These are phyloP conservation scores for Monilinia fructigena DNA, from an alignment of 2,329 filamentous ascomycete genomes.

Conservation along the genomic window DNA sequence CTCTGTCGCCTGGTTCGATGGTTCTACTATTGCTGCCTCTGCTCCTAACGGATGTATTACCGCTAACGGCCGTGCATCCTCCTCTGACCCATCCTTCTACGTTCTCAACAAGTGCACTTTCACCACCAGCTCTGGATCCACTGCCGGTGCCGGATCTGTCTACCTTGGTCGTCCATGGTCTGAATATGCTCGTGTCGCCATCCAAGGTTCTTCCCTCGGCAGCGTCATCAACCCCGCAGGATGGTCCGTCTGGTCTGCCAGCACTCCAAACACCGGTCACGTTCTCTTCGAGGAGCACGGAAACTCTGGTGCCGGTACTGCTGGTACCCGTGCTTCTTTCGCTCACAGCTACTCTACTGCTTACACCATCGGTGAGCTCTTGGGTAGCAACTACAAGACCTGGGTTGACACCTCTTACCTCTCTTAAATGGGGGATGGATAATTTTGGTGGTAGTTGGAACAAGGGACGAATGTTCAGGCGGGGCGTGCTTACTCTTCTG, in stretches of 20 bases:
- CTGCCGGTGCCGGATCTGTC: conserved; percentile 43
- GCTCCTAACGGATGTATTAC: conserved; percentile 41
- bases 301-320: conserved; percentile 52
- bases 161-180: conserved; percentile 56
- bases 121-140: conserved; percentile 43
- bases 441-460: background rate
- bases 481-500: background rate
- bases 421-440: conserved; percentile 25
- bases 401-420: conserved; percentile 48
- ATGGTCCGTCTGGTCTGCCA: conserved; percentile 50
- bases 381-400: conserved; percentile 46
- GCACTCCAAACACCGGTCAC: conserved; percentile 45
- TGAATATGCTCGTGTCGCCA: conserved; percentile 50
- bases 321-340: conserved; percentile 50
- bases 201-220: conserved; percentile 49
- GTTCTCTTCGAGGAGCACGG: conserved; percentile 53
- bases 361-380: conserved; percentile 46
- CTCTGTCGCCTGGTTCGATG: conserved; percentile 45
- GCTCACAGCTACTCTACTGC: conserved; percentile 44
- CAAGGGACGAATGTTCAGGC: background rate
- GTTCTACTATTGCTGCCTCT: conserved; percentile 48
- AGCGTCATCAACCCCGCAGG: conserved; percentile 52
- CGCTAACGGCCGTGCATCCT: conserved; percentile 46
- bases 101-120: conserved; percentile 51
- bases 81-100: conserved; percentile 48